These are phyloP conservation scores for Fusarium sp. DNA, from an alignment of 2,329 filamentous ascomycete species.

Conservation along the genomic window DNA sequence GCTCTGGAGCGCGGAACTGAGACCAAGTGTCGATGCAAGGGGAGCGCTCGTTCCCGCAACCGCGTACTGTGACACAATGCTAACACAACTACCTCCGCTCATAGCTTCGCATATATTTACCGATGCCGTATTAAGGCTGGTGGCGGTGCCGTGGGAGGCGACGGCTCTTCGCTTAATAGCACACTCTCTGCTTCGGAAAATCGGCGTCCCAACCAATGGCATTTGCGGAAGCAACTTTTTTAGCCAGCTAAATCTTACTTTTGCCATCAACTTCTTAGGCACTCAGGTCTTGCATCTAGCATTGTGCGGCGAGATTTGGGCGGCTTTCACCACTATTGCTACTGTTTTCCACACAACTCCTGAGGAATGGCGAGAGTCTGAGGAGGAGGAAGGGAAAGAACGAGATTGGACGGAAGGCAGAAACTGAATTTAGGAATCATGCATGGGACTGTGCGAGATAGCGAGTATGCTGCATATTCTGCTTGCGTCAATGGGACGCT, in stretches of 20 bases:
- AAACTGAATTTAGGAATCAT: neutral
- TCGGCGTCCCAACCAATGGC: constrained; percentile 50
- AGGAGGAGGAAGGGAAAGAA: constrained; percentile 25
- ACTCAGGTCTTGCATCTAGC: constrained; percentile 54
- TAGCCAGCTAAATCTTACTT: constrained; percentile 52
- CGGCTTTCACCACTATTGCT: constrained; percentile 21
- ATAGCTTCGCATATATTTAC: constrained; percentile 59
- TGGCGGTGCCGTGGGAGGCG: constrained; percentile 59
- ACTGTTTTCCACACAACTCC: constrained; percentile 28
- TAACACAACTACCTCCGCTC: constrained; percentile 61
- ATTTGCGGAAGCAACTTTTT: constrained; percentile 53
- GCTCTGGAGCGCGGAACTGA: constrained; percentile 67
- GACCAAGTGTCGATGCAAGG: constrained; percentile 56
- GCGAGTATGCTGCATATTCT: neutral
- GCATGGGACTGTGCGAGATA: neutral
- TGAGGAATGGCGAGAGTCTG: constrained; percentile 30
- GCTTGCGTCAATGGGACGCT: neutral
- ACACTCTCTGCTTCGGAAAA: constrained; percentile 51
- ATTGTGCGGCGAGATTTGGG: constrained; percentile 28
- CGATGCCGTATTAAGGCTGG: constrained; percentile 53
- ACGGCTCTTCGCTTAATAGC: constrained; percentile 57
- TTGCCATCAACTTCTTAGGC: constrained; percentile 56
- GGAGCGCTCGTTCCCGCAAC: constrained; percentile 41
- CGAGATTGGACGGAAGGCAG: constrained; percentile 18
- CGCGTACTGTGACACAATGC: constrained; percentile 57